phyloP scores from a whole-genome alignment of 148 eudicot species.

The Rhododendron kiyosumense region DNA sequence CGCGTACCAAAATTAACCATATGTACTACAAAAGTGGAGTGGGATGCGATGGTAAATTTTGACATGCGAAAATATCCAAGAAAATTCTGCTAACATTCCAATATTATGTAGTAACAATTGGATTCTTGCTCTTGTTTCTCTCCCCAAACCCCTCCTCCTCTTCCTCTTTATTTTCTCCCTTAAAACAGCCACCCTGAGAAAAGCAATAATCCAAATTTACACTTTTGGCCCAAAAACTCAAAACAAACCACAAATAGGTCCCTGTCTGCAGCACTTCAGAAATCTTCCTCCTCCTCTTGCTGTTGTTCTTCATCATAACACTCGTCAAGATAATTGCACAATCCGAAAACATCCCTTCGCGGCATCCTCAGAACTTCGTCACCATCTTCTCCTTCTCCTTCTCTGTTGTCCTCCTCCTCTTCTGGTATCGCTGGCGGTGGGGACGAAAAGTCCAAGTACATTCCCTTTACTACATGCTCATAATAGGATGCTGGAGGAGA shows the following conservation, averaged over 20 bases:
- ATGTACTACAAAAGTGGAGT: no score
- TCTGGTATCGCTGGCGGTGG: constrained; percentile 17
- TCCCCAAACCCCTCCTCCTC: not conserved
- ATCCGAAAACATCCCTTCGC: constrained; percentile 20
- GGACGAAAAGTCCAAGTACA: constrained; percentile 56
- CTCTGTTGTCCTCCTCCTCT: not conserved
- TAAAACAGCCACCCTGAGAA: not conserved
- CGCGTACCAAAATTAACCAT: no score
- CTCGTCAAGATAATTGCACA: constrained; percentile 30
- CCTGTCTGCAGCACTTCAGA: not conserved
- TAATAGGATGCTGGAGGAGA: constrained; percentile 49
- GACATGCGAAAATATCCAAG: no score
- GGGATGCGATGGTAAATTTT: no score
- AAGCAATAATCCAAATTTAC: not conserved
- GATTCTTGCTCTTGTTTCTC: not conserved
- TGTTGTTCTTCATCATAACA: not conserved
- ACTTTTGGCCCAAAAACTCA: not conserved
- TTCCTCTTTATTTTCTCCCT: not conserved
- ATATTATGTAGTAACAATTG: no score
- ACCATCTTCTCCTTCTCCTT: not conserved
- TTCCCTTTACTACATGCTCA: constrained; percentile 48
- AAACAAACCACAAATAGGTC: not conserved
- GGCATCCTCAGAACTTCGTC: constrained; percentile 14
- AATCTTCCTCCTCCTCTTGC: not conserved
- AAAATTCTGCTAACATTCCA: no score